Conservation (phyloP, 202 grass and related monocot species). For the Panicum hallii region DNA sequence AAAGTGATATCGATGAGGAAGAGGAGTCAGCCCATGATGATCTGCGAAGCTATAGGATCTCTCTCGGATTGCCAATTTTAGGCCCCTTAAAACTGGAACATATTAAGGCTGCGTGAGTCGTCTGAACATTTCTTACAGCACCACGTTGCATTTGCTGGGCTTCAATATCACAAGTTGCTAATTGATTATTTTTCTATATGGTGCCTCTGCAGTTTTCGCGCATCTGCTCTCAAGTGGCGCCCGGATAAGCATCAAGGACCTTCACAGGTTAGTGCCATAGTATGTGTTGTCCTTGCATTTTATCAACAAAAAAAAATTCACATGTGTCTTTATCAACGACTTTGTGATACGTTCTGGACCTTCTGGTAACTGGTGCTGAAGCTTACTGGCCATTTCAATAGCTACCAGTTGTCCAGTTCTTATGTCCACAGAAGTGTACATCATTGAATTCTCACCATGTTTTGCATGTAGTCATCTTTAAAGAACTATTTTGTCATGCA, state of each 20-base stretch:
- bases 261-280: conserved; percentile 64
- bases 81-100: conserved; percentile 77
- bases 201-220: conserved; percentile 62
- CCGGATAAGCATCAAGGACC: conserved; percentile 89
- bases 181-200: conserved; percentile 15
- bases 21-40: conserved; percentile 41
- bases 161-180: conserved; percentile 16
- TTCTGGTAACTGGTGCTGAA: neutral
- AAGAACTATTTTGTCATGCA: neutral
- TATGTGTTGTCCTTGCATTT: neutral
- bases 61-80: conserved; percentile 69
- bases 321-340: neutral
- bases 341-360: neutral
- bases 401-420: neutral
- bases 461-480: neutral
- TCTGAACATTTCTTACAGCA: conserved; percentile 27
- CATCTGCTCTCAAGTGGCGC: conserved; percentile 92
- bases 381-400: neutral
- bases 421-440: neutral
- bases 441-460: neutral
- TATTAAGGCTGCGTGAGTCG: conserved; percentile 86
- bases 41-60: conserved; percentile 58
- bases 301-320: neutral
- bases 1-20: conserved; percentile 90
- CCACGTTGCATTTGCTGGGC: neutral